These are phyloP conservation scores for Irpex rosettiformis DNA, from an alignment of 1,284 basidiomycete species.

Conservation along the genomic window DNA sequence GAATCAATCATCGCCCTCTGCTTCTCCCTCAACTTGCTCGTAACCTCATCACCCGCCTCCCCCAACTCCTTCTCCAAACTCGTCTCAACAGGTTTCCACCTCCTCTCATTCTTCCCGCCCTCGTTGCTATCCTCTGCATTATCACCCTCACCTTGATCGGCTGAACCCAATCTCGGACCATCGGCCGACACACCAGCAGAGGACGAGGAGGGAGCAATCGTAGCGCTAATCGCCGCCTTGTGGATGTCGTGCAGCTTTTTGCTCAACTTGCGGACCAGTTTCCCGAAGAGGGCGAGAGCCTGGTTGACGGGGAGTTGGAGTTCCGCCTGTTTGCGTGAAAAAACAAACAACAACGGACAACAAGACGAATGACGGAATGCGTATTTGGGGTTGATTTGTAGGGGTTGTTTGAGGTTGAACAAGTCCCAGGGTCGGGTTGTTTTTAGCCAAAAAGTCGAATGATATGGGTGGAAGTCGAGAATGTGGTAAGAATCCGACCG, in stretches of 20 bases:
- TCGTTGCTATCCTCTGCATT: slow-evolving; percentile 9
- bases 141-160: slow-evolving; percentile 18
- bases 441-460: too few species aligned
- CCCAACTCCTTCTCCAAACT: slow-evolving; percentile 64
- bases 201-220: slow-evolving; percentile 38
- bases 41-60: slow-evolving; percentile 63
- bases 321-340: slow-evolving; percentile 49
- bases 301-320: slow-evolving; percentile 85
- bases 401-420: neutral
- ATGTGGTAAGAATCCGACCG: too few species aligned
- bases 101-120: slow-evolving; percentile 19
- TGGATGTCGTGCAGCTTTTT: slow-evolving; percentile 81
- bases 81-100: slow-evolving; percentile 52
- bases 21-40: slow-evolving; percentile 51
- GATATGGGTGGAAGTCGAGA: too few species aligned
- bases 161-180: slow-evolving; percentile 11
- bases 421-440: too few species aligned
- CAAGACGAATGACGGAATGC: too few species aligned
- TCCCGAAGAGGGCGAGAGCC: slow-evolving; percentile 87
- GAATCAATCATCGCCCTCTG: slow-evolving; percentile 85
- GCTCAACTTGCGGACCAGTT: slow-evolving; percentile 85
- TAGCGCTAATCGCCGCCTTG: slow-evolving; percentile 68
- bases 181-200: slow-evolving; percentile 9
- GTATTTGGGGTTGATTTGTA: too few species aligned
- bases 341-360: too few species aligned